Evolutionary conservation across 2,329 filamentous ascomycete species (phyloP), one percentile per base, ranked within the genome.

Genomic region (Phaeosphaeria sp.): DNA sequence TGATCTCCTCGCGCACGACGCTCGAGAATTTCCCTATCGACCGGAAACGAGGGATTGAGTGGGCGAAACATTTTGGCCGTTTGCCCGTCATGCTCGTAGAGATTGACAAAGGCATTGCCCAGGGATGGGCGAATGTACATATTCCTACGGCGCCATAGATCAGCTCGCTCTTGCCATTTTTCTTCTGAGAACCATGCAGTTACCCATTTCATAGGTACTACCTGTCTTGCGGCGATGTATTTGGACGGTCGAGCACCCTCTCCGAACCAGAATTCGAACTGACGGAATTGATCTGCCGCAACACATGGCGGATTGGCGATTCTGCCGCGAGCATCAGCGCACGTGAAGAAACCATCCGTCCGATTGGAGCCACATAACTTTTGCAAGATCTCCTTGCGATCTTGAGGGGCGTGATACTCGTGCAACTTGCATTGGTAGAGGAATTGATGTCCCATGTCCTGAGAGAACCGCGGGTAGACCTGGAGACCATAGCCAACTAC

Each of bases 141-240:
- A 1, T 30, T 33, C 3, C 15, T 11, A 6, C 51, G 49, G 20
- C 30, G 44, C 59, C 60, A 67, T 6, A 40, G 36, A 6, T 17
- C n/a, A 9, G 46, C 49, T 9, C 51, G 54, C 6, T 45, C 20
- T 17, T 21, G n/a, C 66, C 63, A 68, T 11, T 54, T 30, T 1
- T 50, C 53, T 47, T 62, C 51, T 8, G n/a, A 44, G 27, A 69
- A 68, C 65, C 66, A 69, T 11, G 55, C 13, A 1, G 57, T 36
- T 3, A 69, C 39, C 66, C 66, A 71, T 9, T 43, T 27, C 50
- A 63, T 56, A 1, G 61, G 59, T 18, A 67, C 58, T 6, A 44
- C 53, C 21, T 65, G 60, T 2, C 65, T 36, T 24, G 55, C 49
- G 18, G 47, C 56, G 1, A 67, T 20, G 44, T 51, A 58, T 8